A percentile compares a stretch with the other conserved stretches of the same genome.
phyloP scores from a whole-genome alignment of 2,329 filamentous ascomycete genomes.

The Gliomastix tumulicola region DNA sequence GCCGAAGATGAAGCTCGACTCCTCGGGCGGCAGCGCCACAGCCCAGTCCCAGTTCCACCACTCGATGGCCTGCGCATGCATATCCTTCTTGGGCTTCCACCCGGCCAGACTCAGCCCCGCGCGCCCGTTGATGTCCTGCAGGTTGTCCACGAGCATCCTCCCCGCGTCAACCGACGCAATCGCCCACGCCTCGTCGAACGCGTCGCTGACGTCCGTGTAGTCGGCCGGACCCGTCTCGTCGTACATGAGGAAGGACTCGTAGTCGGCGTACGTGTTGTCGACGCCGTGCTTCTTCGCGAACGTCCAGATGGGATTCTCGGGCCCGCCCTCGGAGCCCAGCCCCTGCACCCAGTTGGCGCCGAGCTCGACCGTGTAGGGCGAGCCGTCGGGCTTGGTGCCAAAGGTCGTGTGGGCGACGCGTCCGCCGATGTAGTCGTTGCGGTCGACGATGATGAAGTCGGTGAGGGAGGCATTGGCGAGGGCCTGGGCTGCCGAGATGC shows the following conservation, averaged over 20 bases:
- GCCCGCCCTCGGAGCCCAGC: constrained; percentile 9
- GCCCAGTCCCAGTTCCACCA: constrained; percentile 56
- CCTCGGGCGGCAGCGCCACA: constrained; percentile 46
- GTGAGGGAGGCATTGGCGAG: constrained; percentile 51
- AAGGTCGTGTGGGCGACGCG: constrained; percentile 50
- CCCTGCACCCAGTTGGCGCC: constrained; percentile 57
- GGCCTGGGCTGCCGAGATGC: constrained; percentile 58
- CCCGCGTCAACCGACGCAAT: constrained; percentile 46
- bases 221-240: constrained; percentile 48
- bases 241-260: constrained; percentile 51
- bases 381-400: constrained; percentile 39
- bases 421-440: constrained; percentile 55
- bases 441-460: constrained; percentile 61
- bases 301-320: constrained; percentile 56
- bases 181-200: constrained; percentile 38
- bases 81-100: constrained; percentile 52
- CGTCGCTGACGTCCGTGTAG: constrained; percentile 40
- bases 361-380: constrained; percentile 52
- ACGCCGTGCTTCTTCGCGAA: constrained; percentile 53
- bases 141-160: constrained; percentile 46
- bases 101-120: constrained; percentile 51
- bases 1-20: constrained; percentile 47
- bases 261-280: constrained; percentile 50
- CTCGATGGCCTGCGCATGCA: constrained; percentile 51
- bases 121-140: constrained; percentile 55